A percentile compares a stretch with the other conserved stretches of the same genome.
Conservation (phyloP, 2,329 filamentous ascomycete species). For the Ophiostoma tasmaniense region DNA sequence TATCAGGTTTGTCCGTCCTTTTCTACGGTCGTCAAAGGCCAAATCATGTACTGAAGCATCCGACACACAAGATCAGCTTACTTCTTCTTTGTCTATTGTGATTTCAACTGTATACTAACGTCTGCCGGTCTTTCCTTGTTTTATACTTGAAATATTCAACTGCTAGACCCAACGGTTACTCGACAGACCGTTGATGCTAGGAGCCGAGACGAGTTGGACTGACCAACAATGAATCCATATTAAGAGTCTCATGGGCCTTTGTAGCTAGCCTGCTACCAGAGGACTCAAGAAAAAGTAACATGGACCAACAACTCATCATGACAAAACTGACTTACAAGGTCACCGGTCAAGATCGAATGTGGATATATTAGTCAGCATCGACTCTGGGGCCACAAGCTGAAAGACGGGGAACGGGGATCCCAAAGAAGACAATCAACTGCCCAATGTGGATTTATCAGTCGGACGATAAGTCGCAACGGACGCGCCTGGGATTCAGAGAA, state of each 20-base stretch:
- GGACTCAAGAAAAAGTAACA: no score
- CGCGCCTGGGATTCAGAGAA: not conserved
- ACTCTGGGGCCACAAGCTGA: not conserved
- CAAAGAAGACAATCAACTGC: not conserved
- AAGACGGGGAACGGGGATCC: constrained; percentile 3
- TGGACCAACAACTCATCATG: no score
- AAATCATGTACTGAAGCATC: no score
- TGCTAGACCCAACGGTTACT: not conserved
- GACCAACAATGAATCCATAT: not conserved
- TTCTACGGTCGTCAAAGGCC: no score
- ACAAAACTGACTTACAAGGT: not conserved
- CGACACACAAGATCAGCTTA: no score
- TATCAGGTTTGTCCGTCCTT: no score
- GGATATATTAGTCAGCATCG: not conserved
- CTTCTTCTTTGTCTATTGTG: no score
- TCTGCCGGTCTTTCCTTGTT: no score
- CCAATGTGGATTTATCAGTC: not conserved
- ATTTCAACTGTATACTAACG: no score
- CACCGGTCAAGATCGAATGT: not conserved
- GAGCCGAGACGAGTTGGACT: not conserved
- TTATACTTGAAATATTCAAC: no score
- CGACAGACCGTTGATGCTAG: not conserved
- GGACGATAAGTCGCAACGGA: not conserved
- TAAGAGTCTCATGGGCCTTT: not conserved
- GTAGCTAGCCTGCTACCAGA: no score